Evolutionary conservation across 179 eudicot species (phyloP).

Genomic region (Drosera spatulata): DNA sequence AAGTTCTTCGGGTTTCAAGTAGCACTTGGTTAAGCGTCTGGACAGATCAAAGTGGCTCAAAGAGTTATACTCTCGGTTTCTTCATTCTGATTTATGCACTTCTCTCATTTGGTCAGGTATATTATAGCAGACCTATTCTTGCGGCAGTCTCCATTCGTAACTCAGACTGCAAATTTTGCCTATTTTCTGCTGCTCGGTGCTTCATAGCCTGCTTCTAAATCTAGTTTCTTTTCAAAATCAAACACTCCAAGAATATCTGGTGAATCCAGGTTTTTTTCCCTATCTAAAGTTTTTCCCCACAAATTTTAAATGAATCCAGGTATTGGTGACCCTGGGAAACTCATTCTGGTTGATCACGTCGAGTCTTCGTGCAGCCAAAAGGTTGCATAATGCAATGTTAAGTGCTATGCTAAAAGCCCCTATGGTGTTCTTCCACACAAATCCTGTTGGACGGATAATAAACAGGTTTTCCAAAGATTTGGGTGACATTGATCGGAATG

Average conservation of each 20-base stretch:
- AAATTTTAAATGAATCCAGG: constrained; percentile 19
- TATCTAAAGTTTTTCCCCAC: not conserved
- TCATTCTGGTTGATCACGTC: constrained; percentile 57
- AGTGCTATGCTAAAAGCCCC: constrained; percentile 49
- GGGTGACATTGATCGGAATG: constrained; percentile 53
- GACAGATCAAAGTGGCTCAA: constrained; percentile 47
- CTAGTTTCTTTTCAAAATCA: not conserved
- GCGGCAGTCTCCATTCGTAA: not conserved
- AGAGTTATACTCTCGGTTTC: constrained; percentile 29
- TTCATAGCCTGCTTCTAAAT: too few species aligned
- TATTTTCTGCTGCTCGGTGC: too few species aligned
- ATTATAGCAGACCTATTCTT: not conserved
- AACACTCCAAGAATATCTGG: not conserved
- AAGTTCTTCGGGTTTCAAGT: constrained; percentile 51
- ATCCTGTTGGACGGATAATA: constrained; percentile 53
- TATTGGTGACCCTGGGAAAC: constrained; percentile 42
- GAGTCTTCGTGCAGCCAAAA: constrained; percentile 49
- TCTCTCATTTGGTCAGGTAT: constrained; percentile 50
- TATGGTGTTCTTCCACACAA: constrained; percentile 57
- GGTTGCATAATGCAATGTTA: constrained; percentile 52
- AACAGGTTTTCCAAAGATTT: constrained; percentile 56
- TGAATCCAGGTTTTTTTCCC: not conserved
- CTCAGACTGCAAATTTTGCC: too few species aligned
- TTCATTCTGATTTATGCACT: constrained; percentile 39
- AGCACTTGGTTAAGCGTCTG: constrained; percentile 70